phyloP scores from a whole-genome alignment of 495 filamentous ascomycete genomes.

The Aspergillus carlsbadensis region DNA sequence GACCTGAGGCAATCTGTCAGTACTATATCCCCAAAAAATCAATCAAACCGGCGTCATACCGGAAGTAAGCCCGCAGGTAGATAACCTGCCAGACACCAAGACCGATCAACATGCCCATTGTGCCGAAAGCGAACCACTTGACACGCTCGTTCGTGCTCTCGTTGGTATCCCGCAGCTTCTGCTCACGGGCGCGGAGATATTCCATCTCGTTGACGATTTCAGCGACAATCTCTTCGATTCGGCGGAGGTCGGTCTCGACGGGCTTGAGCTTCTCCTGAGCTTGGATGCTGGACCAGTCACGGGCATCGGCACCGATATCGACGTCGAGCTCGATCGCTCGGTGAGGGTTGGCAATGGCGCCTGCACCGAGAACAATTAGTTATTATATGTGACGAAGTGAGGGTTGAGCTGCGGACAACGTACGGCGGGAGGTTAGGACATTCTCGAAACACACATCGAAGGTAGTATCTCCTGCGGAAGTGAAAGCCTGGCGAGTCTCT shows the following conservation, averaged over 20 bases:
- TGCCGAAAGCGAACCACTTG: conserved; percentile 96
- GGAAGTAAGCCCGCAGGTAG: conserved; percentile 96
- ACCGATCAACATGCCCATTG: conserved; percentile 88
- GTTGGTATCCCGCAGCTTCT: conserved; percentile 96
- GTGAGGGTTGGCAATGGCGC: conserved; percentile 52
- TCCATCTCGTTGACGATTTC: conserved; percentile 89
- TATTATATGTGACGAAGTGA: background rate
- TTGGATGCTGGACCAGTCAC: conserved; percentile 97
- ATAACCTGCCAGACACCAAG: conserved; percentile 97
- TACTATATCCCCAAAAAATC: no score
- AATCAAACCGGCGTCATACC: conserved; percentile 43
- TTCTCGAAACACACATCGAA: conserved; percentile 99
- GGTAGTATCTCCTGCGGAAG: conserved; percentile 86
- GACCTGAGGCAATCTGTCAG: conserved; percentile 46
- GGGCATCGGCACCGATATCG: conserved; percentile 97
- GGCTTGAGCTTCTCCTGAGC: conserved; percentile 97
- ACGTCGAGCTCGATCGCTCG: conserved; percentile 93
- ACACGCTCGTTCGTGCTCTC: conserved; percentile 99
- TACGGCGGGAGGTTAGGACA: conserved; percentile 62
- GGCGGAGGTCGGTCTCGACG: conserved; percentile 89
- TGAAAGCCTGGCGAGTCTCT: conserved; percentile 92
- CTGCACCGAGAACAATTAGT: conserved; percentile 21
- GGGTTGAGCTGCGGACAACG: conserved; percentile 21
- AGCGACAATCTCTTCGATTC: conserved; percentile 81
- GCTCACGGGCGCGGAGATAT: conserved; percentile 85